Conservation (phyloP, 2,329 filamentous ascomycete species). For the Aspergillus viridinutans region DNA sequence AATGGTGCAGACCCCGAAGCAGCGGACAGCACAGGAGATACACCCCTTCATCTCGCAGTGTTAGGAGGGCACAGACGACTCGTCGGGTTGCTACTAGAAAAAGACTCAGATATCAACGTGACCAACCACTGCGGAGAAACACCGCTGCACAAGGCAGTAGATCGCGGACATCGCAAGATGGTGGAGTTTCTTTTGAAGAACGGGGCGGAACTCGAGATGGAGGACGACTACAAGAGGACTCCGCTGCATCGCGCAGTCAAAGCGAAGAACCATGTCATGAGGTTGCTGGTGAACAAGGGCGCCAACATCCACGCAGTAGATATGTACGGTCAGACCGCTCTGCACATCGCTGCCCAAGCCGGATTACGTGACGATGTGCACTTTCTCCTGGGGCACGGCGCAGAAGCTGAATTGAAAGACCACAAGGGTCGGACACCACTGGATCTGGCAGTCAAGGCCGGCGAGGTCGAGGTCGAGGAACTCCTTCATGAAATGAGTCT, state of each 20-base stretch:
- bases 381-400: slow-evolving; percentile 20
- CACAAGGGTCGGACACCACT: slow-evolving; percentile 16
- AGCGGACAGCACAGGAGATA: slow-evolving; percentile 22
- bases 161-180: slow-evolving; percentile 23
- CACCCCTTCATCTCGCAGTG: slow-evolving; percentile 20
- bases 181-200: slow-evolving; percentile 24
- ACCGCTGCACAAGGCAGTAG: slow-evolving; percentile 25
- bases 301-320: slow-evolving; percentile 17
- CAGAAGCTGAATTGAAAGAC: slow-evolving; percentile 13
- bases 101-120: slow-evolving; percentile 21
- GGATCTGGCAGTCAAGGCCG: slow-evolving; percentile 15
- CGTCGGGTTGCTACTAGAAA: slow-evolving; percentile 20
- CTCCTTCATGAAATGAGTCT: slow-evolving; percentile 6
- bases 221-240: slow-evolving; percentile 20
- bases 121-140: slow-evolving; percentile 24
- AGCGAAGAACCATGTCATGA: slow-evolving; percentile 17
- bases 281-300: slow-evolving; percentile 16
- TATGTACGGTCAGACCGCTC: slow-evolving; percentile 20
- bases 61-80: slow-evolving; percentile 12
- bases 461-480: slow-evolving; percentile 6
- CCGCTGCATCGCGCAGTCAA: slow-evolving; percentile 18
- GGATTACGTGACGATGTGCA: slow-evolving; percentile 18
- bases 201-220: slow-evolving; percentile 20
- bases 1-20: slow-evolving; percentile 21
- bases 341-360: slow-evolving; percentile 20